Base-by-base conservation (phyloP, 2,329 filamentous ascomycete genomes). In the Fulvia fulva region DNA sequence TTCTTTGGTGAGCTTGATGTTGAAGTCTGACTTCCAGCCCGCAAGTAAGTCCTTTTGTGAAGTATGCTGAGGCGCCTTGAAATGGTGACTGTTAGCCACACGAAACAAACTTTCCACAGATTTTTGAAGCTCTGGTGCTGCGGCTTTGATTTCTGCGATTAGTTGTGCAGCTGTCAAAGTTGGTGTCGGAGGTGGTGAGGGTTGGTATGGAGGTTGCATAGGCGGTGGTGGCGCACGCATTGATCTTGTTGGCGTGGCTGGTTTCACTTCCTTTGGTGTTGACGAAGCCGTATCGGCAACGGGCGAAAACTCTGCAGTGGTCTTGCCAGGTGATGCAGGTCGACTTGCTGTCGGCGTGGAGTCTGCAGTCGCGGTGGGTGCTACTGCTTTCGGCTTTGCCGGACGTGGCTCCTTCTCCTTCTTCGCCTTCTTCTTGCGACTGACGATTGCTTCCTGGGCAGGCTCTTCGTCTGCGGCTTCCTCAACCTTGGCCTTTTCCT, bases 351-450 rank as follows among this genome's bases (percentile, higher is more conserved):
- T 67, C 14, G 65, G 66, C 19, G 66, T 65, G 63, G 67, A 58
- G 46, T 65, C 63, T 21, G 65, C 61, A 47, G 65, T 68, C 6
- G 64, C 60, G 55, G 64, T 65, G 55, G 60, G 53, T 60, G 52
- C 63, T 8, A 69, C 61, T 6, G 74, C 70, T 22, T 52, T 66
- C 7, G 61, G 43, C 50, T 66, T 69, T 2, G 30, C 14, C 19
- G 60, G 60, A 50, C 66, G 74, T 45, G 71, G 47, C 44, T 73
- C 58, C 67, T 71, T 67, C 57, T 68, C 63, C 75, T 91, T 93
- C 79, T 89, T 91, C 71, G 89, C 84, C 76, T 93, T 94, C 79
- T 91, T 93, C 79, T 91, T 91, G 53, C 90, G 84, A 32, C 88
- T 88, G 51, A 91, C 72, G 43, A 95, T 88, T 0, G 90, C 90